Percentiles rank a stretch among this genome's conserved stretches.
Evolutionary conservation across 176 grass and related monocot species (phyloP).

Genomic region (Elymus sibiricus): DNA sequence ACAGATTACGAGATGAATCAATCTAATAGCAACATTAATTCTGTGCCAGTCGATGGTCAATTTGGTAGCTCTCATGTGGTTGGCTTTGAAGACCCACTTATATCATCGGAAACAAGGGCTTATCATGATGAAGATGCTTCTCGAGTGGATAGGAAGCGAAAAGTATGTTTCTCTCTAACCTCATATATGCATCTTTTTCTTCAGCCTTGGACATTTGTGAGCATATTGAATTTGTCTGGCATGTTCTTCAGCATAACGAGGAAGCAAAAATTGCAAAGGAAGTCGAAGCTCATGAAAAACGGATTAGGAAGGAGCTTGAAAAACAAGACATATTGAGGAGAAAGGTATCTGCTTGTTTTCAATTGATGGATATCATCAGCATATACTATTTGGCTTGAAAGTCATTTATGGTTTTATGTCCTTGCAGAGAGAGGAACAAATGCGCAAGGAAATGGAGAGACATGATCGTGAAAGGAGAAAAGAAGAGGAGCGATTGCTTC

Average conservation of each 20-base stretch:
- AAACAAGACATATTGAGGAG: conserved; percentile 90
- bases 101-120: conserved; percentile 60
- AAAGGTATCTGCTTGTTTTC: conserved; percentile 58
- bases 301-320: conserved; percentile 95
- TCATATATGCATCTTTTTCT: conserved; percentile 15
- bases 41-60: conserved; percentile 55
- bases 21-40: conserved; percentile 46
- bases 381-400: conserved; percentile 10
- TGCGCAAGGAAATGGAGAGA: conserved; percentile 92
- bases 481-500: conserved; percentile 85
- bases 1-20: conserved; percentile 61
- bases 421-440: conserved; percentile 83
- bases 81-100: conserved; percentile 64
- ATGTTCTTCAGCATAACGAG: conserved; percentile 58
- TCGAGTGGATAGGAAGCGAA: conserved; percentile 73
- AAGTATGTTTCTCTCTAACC: conserved; percentile 53
- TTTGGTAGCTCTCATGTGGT: conserved; percentile 55
- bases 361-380: conserved; percentile 23
- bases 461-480: conserved; percentile 93
- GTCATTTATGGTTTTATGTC: conserved; percentile 23
- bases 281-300: conserved; percentile 94
- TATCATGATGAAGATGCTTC: conserved; percentile 71
- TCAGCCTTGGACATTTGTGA: conserved; percentile 16
- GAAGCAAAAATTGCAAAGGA: conserved; percentile 98
- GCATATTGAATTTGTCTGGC: conserved; percentile 20